A percentile compares a stretch with the other conserved stretches of the same genome.
phyloP scores from a whole-genome alignment of 1,139 yeast species.

The Kluyveromyces sp. region DNA sequence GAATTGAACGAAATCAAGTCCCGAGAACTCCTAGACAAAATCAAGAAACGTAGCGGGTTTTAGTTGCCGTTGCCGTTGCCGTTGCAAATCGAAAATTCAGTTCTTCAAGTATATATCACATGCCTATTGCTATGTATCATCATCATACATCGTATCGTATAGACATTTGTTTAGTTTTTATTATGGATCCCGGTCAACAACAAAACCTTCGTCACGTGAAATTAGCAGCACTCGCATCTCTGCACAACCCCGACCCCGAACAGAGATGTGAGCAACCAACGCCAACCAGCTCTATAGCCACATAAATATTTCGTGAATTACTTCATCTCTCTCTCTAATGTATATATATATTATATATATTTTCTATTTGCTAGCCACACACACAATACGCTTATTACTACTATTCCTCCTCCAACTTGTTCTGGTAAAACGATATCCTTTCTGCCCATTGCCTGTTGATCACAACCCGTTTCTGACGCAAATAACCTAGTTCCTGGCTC shows the following conservation, averaged over 20 bases:
- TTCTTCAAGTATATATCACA: background rate
- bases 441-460: constrained; percentile 27
- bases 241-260: too few relatives aligned
- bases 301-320: too few relatives aligned
- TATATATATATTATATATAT: too few relatives aligned
- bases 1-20: constrained; percentile 25
- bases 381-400: background rate
- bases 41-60: constrained; percentile 14
- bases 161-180: too few relatives aligned
- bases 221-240: too few relatives aligned
- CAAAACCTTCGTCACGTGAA: too few relatives aligned
- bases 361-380: background rate
- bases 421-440: constrained; percentile 21
- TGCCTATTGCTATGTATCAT: background rate
- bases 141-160: too few relatives aligned
- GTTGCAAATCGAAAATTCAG: too few relatives aligned
- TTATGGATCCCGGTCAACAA: too few relatives aligned
- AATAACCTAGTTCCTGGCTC: constrained; percentile 15
- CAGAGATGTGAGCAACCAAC: too few relatives aligned
- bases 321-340: too few relatives aligned
- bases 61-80: background rate
- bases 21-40: constrained; percentile 19
- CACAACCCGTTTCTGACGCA: constrained; percentile 21
- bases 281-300: too few relatives aligned
- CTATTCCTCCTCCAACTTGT: constrained; percentile 16